phyloP scores from a whole-genome alignment of 345 rosid species.

The Populus nigra region DNA sequence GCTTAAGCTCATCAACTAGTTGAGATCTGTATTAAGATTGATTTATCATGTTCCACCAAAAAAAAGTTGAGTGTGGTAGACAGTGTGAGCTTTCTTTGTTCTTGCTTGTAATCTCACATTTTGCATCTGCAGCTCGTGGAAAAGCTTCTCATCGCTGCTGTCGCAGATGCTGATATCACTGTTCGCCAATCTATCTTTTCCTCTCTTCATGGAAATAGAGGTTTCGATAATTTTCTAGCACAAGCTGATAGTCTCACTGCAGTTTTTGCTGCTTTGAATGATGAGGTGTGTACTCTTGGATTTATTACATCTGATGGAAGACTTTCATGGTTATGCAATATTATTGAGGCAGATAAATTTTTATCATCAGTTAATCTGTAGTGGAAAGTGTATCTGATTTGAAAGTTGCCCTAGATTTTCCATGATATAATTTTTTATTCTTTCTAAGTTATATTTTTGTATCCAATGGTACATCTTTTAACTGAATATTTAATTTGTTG shows the following conservation, averaged over 20 bases:
- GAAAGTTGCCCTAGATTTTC: neutral
- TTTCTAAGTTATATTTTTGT: neutral
- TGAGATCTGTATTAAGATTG: neutral
- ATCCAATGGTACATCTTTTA: neutral
- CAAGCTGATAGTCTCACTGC: slow-evolving; percentile 97
- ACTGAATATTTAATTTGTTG: neutral
- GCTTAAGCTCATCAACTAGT: neutral
- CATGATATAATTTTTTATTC: too few relatives aligned
- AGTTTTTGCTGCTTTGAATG: slow-evolving; percentile 95
- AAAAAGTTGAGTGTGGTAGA: neutral
- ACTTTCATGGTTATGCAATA: neutral
- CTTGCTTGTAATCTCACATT: slow-evolving; percentile 26
- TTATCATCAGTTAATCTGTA: neutral
- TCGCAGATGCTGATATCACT: slow-evolving; percentile 93
- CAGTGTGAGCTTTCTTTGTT: slow-evolving; percentile 14
- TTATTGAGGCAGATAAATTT: neutral
- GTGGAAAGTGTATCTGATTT: slow-evolving; percentile 1
- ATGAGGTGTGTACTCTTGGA: slow-evolving; percentile 56
- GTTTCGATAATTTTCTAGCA: slow-evolving; percentile 90
- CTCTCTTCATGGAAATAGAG: slow-evolving; percentile 70
- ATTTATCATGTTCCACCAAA: neutral
- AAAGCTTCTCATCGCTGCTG: slow-evolving; percentile 93
- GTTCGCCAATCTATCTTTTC: slow-evolving; percentile 90
- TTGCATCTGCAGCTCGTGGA: slow-evolving; percentile 81
- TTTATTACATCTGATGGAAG: neutral